Evolutionary conservation across 805 yeast genomes (phyloP), one percentile per base, ranked within the genome.

Genomic region (Pachysolen tannophilus): DNA sequence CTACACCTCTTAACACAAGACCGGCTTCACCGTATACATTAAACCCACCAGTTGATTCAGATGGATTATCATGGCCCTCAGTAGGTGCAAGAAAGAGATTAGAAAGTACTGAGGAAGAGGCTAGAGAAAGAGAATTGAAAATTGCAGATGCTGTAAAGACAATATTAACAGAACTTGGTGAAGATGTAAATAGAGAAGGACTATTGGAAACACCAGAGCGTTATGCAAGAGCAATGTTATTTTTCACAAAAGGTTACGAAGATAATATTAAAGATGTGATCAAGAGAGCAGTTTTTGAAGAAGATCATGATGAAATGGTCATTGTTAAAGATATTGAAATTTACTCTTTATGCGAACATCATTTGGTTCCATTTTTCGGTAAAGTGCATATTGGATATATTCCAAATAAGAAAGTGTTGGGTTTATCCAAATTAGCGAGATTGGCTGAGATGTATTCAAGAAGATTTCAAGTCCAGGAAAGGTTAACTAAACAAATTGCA

Each of bases 221-320:
- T 44, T 92, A 88, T 56, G 98, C 99, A 0, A 69, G 94, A 41
- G 98, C 99, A 5, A 85, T 92, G 94, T 68, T 92, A 30, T 90
- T 68, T 52, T 86, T 92, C 67, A 92, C 99, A 15, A 85, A 86
- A 55, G 99, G 99, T 16, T 92, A 92, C 53, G 95, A 90, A 59
- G 95, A 88, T 47, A 88, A 87, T 55, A 82, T 92, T 41, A 71
- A 84, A 43, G 95, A 85, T 52, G 95, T 87, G 19, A 82, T 92
- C 51, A 90, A 92, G 49, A 71, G 88, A 41, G 98, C 98, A 1
- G 94, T 92, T 6, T 92, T 92, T 49, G 97, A 92, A 56, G 97
- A 92, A 56, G 95, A 92, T 55, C 98, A 92, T 55, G 97, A 92
- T 56, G 99, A 92, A 55, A 92, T 92, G 97, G 97, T 92, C 32